Percentiles rank a stretch among this genome's conserved stretches.
phyloP scores from a whole-genome alignment of 176 grass and related monocot species.

The Cenchrus fungigraminus region DNA sequence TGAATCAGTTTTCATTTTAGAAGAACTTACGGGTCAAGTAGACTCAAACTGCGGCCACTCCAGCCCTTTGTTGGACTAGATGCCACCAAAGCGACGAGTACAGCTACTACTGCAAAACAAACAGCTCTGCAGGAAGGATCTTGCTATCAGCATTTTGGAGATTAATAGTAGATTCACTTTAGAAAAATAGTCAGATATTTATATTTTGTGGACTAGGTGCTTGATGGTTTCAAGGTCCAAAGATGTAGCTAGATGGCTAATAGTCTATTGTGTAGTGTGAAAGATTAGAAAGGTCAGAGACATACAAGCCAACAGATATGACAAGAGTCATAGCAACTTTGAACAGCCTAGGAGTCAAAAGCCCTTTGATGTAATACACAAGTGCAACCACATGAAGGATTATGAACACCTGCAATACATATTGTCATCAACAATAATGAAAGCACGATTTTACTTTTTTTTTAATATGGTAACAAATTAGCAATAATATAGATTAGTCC shows the following conservation, averaged over 20 bases:
- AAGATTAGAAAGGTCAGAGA: constrained; percentile 29
- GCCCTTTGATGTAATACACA: constrained; percentile 97
- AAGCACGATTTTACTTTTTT: constrained; percentile 1
- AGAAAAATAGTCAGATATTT: neutral
- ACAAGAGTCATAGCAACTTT: constrained; percentile 99
- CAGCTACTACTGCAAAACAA: constrained; percentile 84
- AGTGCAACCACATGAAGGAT: constrained; percentile 95
- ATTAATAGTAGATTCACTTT: constrained; percentile 8
- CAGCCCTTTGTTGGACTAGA: constrained; percentile 99
- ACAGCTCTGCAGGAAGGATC: constrained; percentile 68
- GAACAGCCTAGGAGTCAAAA: constrained; percentile 85
- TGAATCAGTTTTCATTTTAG: neutral
- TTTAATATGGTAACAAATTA: constrained; percentile 6
- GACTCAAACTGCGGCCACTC: constrained; percentile 99
- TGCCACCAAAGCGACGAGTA: constrained; percentile 89
- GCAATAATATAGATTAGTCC: neutral
- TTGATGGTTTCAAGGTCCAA: constrained; percentile 17
- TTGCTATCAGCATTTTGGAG: constrained; percentile 43
- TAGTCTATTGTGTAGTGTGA: constrained; percentile 9
- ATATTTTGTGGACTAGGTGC: neutral
- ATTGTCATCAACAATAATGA: constrained; percentile 24
- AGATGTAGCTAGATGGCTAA: neutral
- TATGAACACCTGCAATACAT: constrained; percentile 90
- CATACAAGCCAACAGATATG: constrained; percentile 89
- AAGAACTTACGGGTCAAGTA: constrained; percentile 95